Evolutionary conservation across 768 basidiomycete species (phyloP), one percentile per base, ranked within the genome.

Genomic region (Leccinum olivaceopallidum): DNA sequence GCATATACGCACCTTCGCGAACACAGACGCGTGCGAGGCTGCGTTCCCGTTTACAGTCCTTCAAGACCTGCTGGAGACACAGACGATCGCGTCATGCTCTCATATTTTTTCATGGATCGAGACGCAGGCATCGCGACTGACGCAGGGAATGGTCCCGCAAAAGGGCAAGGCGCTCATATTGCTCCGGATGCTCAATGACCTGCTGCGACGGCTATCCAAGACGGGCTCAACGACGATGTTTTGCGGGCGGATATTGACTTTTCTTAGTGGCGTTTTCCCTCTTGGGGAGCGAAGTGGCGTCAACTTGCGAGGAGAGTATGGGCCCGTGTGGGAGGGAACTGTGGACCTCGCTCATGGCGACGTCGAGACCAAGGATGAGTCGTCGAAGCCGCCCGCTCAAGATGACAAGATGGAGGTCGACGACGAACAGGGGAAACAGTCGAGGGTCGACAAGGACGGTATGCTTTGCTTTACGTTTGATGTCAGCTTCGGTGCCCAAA

Each of bases 71-170:
- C 78, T 95, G 55, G 94, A 95, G 72, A 86, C 85, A 1, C 92
- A 94, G 63, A 94, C 94, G 6, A 89, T 95, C 62, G 73, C 79
- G 1, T 93, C 91, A 18, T 95, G 94, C 69, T 91, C 91, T 10
- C 87, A 90, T 63, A 85, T 95, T 24, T 94, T 95, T 76, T 87
- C 87, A 4, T 95, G 92, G 90, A 88, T 95, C 53, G 93, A 95
- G 76, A 73, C 73, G 59, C 86, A 90, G 28, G 83, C 87, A 1
- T 74, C 79, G 16, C 81, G 89, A 16, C 80, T 95, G 39, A 95
- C 91, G 0, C 81, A 85, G 60, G 87, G 83, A 54, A 86, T 94
- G 85, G 83, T 89, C 6, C 92, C 92, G 1, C 86, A 90, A 75
- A 93, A 93, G 74, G 92, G 90, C 60, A 94, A 94, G 71, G 92